Base-by-base conservation (phyloP, 192 early-diverging fungal genomes). In the Phlyctochytrium arcticum region DNA sequence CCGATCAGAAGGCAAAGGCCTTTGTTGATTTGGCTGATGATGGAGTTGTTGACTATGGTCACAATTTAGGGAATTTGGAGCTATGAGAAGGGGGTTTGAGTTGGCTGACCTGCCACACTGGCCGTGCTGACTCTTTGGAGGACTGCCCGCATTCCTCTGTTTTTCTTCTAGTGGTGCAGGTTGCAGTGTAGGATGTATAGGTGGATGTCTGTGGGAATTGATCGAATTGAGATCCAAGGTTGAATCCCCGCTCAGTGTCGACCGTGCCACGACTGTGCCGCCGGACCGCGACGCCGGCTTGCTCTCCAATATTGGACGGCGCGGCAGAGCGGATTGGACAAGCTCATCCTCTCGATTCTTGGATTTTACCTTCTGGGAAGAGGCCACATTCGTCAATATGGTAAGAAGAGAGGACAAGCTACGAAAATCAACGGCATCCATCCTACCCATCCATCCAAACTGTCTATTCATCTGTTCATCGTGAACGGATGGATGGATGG, bases 11-110 rank as follows among this genome's bases (percentile, higher is more conserved):
- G 79, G 53, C 87, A 88, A 4, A 98, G 54, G 23, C 95, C 95
- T 49, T 79, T 77, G 35, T 81, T 80, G 58, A 98, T 96, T 55
- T 79, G 68, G 8, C 90, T 85, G n/a, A 98, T 86, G 24, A 89
- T 76, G 27, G 78, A 62, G 12, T 79, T 79, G 58, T 89, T 80
- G 8, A 98, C 95, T 87, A 24, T 12, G n/a, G 23, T n/a, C n/a
- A n/a, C n/a, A n/a, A n/a, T n/a, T n/a, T n/a, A n/a, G n/a, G n/a
- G n/a, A n/a, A n/a, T n/a, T n/a, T n/a, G n/a, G n/a, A n/a, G n/a
- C n/a, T n/a, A n/a, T n/a, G n/a, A n/a, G n/a, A n/a, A n/a, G n/a
- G n/a, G n/a, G n/a, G n/a, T n/a, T n/a, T n/a, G n/a, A n/a, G n/a
- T n/a, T n/a, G n/a, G n/a, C n/a, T n/a, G 46, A 80, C 79, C 79